Base-by-base conservation (phyloP, 2,329 filamentous ascomycete species). In the Epichloe amarillans region DNA sequence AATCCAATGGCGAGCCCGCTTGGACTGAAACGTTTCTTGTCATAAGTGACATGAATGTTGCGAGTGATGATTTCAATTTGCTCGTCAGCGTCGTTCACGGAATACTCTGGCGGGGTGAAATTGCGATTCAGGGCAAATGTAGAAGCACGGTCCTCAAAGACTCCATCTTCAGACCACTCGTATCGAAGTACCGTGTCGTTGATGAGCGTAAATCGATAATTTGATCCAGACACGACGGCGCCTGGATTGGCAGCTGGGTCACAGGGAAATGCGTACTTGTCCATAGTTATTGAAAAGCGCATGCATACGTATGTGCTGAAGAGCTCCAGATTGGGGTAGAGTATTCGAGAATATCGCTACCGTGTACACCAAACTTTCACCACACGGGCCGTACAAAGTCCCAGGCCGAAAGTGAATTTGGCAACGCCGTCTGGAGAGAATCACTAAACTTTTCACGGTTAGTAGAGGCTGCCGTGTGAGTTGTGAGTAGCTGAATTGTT, bases 91-190 rank as follows among this genome's bases (percentile, higher is more conserved):
- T 80, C 72, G 48, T 69, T 64, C 46, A 76, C 66, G 5, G 67
- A 69, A 56, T 74, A 79, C 42, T 72, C 60, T 1, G 74, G 69
- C 3, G 50, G 50, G 33, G 46, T 23, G 30, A 67, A 62, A 38
- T 52, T 52, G 30, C 79, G 70, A 54, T 77, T 75, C 52, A 79
- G 68, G 19, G 79, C 80, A 59, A 83, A 79, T 10, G 74, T 75
- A 0, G 77, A 82, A 0, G 76, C 75, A 11, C 79, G 72, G 58
- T 83, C 79, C 58, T 83, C 80, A 56, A 83, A 83, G 37, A 66
- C 60, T 42, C 74, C 72, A 54, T 83, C 79, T 17, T 70, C 66
- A 1, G 79, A 72, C 77, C 77, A 83, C 64, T 83, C 80, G 53
- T 76, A 82, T 38, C 80, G 76, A 26, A 83, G 56, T 3, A 83